Conservation (phyloP, 352 stramenopile species). For the Phytopythium oedochilum region DNA sequence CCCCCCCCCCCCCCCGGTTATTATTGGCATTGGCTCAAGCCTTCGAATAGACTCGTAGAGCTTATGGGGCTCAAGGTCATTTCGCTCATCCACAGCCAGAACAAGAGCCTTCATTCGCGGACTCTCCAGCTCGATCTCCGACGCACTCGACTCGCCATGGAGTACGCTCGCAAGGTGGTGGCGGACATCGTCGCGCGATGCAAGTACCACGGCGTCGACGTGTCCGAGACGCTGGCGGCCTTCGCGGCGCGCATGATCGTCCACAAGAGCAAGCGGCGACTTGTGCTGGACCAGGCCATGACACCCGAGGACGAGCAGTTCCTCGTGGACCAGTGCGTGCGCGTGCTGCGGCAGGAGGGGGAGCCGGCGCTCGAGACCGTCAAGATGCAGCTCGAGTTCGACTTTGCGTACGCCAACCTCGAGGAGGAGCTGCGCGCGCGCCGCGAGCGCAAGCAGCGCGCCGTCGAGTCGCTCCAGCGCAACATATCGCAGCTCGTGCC, state of each 20-base stretch:
- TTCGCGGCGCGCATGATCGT: constrained; percentile 77
- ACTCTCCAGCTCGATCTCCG: not conserved
- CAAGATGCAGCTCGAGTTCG: constrained; percentile 95
- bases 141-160: constrained; percentile 25
- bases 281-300: constrained; percentile 78
- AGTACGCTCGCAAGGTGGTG: constrained; percentile 60
- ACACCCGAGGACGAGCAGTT: constrained; percentile 62
- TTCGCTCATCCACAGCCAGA: not conserved
- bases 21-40: not conserved
- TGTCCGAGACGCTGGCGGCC: constrained; percentile 86
- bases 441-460: constrained; percentile 49
- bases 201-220: constrained; percentile 66
- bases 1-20: too few relatives aligned
- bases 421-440: constrained; percentile 66
- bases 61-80: too few relatives aligned
- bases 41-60: not conserved
- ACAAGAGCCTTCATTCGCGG: not conserved
- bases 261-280: constrained; percentile 51
- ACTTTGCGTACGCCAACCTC: constrained; percentile 86
- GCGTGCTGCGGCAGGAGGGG: constrained; percentile 64
- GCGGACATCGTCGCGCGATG: constrained; percentile 69
- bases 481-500: constrained; percentile 77
- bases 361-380: constrained; percentile 88
- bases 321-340: constrained; percentile 75
- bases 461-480: constrained; percentile 59